Conservation (phyloP, 2,329 filamentous ascomycete species). For the Domatiomyces catenatus region DNA sequence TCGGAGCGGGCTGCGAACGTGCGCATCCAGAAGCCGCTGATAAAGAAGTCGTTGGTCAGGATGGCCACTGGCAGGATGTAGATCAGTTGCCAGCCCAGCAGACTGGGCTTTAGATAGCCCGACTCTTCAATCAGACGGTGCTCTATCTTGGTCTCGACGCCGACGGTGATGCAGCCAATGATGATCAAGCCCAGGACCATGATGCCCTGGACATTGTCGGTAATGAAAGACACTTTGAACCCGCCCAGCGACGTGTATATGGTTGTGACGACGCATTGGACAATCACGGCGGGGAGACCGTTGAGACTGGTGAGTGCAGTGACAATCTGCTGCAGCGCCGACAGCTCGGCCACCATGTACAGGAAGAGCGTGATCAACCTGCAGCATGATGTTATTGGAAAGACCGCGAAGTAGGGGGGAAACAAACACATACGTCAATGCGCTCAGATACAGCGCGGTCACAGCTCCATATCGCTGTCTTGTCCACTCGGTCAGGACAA, state of each 20-base stretch:
- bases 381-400: slow-evolving; percentile 7
- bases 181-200: slow-evolving; percentile 65
- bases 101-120: slow-evolving; percentile 49
- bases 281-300: slow-evolving; percentile 59
- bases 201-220: slow-evolving; percentile 63
- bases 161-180: slow-evolving; percentile 63
- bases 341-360: slow-evolving; percentile 77
- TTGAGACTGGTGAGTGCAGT: slow-evolving; percentile 58
- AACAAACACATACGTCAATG: slow-evolving; percentile 42
- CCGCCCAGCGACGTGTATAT: slow-evolving; percentile 73
- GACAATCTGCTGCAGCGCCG: slow-evolving; percentile 65
- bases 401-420: background rate
- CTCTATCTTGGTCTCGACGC: slow-evolving; percentile 58
- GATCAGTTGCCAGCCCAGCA: slow-evolving; percentile 70
- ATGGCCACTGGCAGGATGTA: slow-evolving; percentile 73
- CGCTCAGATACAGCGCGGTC: slow-evolving; percentile 57
- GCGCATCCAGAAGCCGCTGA: slow-evolving; percentile 71
- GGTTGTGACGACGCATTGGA: slow-evolving; percentile 62
- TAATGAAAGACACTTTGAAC: slow-evolving; percentile 71
- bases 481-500: slow-evolving; percentile 74
- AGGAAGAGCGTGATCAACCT: slow-evolving; percentile 63
- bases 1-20: slow-evolving; percentile 67
- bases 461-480: slow-evolving; percentile 58
- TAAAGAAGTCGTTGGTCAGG: slow-evolving; percentile 73
- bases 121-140: slow-evolving; percentile 52